Percentiles rank a stretch among this genome's conserved stretches.
These are phyloP conservation scores for Nannochloris sp. DNA, from an alignment of 139 green algal species.

Conservation along the genomic window DNA sequence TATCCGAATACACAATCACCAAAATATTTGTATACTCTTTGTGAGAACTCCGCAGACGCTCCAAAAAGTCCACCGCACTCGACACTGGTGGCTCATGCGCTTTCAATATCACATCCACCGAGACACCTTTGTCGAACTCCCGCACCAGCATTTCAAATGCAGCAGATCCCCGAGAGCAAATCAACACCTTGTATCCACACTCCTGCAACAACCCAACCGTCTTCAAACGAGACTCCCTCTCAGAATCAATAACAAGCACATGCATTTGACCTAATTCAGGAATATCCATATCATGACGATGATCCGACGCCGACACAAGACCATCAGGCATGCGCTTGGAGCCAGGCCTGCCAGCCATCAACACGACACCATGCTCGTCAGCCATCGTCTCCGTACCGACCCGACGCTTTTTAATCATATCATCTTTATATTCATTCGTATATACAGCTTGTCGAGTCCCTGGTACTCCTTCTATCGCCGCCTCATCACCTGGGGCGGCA, in stretches of 20 bases:
- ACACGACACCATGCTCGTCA: background rate
- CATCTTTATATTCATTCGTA: too few species aligned
- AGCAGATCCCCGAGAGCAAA: background rate
- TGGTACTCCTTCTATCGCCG: background rate
- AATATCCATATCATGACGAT: background rate
- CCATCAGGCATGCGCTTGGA: background rate
- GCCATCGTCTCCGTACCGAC: too few species aligned
- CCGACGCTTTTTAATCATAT: too few species aligned
- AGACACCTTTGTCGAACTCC: conserved; percentile 12
- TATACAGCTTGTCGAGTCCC: background rate
- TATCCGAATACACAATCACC: conserved; percentile 52
- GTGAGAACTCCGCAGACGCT: conserved; percentile 21
- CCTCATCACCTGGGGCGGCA: background rate
- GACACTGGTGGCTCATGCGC: conserved; percentile 50
- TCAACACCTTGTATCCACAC: background rate
- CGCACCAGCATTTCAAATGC: conserved; percentile 1
- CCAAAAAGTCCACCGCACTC: conserved; percentile 47
- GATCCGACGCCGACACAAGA: too few species aligned
- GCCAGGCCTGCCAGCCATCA: background rate
- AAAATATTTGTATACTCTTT: conserved; percentile 30
- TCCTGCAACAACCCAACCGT: conserved; percentile 14
- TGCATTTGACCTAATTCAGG: background rate
- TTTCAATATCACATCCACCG: conserved; percentile 55
- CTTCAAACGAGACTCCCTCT: background rate
- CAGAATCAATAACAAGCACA: conserved; percentile 23